A percentile compares a stretch with the other conserved stretches of the same genome.
These are phyloP conservation scores for Kurtzmaniella natalensis DNA, from an alignment of 1,139 yeast genomes.

Conservation along the genomic window DNA sequence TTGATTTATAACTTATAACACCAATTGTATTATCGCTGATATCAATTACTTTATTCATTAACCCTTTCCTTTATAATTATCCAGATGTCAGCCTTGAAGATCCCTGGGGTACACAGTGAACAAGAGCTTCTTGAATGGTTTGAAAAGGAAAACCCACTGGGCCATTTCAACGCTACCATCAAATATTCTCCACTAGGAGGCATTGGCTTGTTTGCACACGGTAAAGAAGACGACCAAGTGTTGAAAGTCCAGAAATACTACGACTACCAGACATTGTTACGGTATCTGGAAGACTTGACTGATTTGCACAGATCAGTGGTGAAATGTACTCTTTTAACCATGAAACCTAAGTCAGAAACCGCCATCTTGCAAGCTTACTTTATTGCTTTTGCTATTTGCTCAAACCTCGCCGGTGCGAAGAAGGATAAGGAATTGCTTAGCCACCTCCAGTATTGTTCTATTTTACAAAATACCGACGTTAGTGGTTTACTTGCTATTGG, in stretches of 20 bases:
- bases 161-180: slow-evolving; percentile 2
- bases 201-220: slow-evolving; percentile 4
- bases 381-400: slow-evolving; percentile 10
- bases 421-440: slow-evolving; percentile 1
- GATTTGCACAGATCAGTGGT: slow-evolving; percentile 7
- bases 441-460: slow-evolving; percentile 12
- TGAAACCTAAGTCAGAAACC: slow-evolving; percentile 17
- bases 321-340: slow-evolving; percentile 9
- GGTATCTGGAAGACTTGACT: background rate
- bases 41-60: too few relatives aligned
- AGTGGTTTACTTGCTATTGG: background rate
- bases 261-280: background rate
- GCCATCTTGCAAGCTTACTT: slow-evolving; percentile 16
- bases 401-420: slow-evolving; percentile 1
- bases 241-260: slow-evolving; percentile 1
- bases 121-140: slow-evolving; percentile 10
- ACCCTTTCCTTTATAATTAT: too few relatives aligned
- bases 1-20: too few relatives aligned
- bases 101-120: slow-evolving; percentile 14
- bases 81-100: too few relatives aligned
- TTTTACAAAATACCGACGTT: slow-evolving; percentile 12
- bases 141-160: background rate
- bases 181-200: slow-evolving; percentile 5
- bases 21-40: too few relatives aligned
- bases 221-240: background rate